Evolutionary conservation across 169 alveolate genomes (phyloP).

Genomic region (Amoebophrya sp.): DNA sequence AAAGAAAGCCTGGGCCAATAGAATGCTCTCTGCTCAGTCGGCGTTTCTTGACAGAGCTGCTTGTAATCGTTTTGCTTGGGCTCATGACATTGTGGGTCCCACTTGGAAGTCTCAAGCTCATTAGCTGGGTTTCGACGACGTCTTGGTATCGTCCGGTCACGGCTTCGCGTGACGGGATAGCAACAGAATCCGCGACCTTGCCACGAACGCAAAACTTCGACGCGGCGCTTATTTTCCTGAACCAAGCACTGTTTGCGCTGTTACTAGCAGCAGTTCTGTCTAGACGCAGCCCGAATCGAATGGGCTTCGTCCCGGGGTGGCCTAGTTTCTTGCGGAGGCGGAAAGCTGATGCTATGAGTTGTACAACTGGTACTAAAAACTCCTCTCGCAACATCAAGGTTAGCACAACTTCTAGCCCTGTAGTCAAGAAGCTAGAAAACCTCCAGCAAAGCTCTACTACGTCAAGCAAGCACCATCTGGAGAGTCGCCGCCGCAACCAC

Average conservation of each 20-base stretch:
- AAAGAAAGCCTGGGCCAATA: too few relatives aligned
- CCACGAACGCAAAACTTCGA: conserved; percentile 4
- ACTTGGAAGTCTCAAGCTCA: too few relatives aligned
- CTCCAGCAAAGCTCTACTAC: too few relatives aligned
- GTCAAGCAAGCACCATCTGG: too few relatives aligned
- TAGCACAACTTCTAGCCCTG: background rate
- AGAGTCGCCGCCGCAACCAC: background rate
- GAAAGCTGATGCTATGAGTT: background rate
- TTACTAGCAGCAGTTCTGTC: background rate
- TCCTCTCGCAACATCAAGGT: background rate
- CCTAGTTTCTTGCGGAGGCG: background rate
- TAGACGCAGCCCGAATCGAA: background rate
- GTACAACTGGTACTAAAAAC: too few relatives aligned
- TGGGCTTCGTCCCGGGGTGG: background rate
- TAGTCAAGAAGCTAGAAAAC: too few relatives aligned
- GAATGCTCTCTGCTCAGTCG: too few relatives aligned
- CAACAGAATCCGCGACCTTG: background rate
- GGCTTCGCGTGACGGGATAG: background rate
- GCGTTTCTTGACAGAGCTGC: too few relatives aligned
- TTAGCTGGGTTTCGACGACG: too few relatives aligned
- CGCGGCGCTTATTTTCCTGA: background rate
- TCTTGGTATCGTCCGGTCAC: background rate
- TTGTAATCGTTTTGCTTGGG: too few relatives aligned
- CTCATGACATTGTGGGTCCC: too few relatives aligned
- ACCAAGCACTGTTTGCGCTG: background rate